Conservation (phyloP, 768 basidiomycete genomes). For the Boletus barrowsii region DNA sequence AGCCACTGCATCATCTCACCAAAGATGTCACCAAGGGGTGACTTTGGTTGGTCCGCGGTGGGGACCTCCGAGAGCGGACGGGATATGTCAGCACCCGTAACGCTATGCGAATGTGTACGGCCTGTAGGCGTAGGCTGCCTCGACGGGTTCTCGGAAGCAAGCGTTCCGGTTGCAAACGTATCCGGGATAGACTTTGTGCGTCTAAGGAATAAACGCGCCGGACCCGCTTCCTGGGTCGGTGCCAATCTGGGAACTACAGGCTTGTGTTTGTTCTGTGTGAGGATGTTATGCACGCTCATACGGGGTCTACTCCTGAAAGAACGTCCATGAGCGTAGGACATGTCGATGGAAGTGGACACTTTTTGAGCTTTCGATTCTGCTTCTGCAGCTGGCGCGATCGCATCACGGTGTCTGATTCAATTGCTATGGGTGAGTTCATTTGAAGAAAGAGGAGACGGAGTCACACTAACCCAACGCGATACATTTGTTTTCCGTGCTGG, state of each 20-base stretch:
- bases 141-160: slow-evolving; percentile 32
- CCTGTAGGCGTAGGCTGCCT: slow-evolving; percentile 38
- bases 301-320: slow-evolving; percentile 53
- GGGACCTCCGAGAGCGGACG: slow-evolving; percentile 33
- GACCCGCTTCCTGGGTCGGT: slow-evolving; percentile 32
- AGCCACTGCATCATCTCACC: slow-evolving; percentile 64
- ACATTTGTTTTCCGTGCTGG: slow-evolving; percentile 76
- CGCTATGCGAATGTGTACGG: slow-evolving; percentile 75
- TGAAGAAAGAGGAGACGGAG: not conserved
- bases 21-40: slow-evolving; percentile 52
- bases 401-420: slow-evolving; percentile 52
- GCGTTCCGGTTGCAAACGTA: slow-evolving; percentile 27
- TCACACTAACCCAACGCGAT: slow-evolving; percentile 66
- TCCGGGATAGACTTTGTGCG: slow-evolving; percentile 79
- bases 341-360: slow-evolving; percentile 30
- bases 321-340: slow-evolving; percentile 36
- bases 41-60: slow-evolving; percentile 26
- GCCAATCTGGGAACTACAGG: slow-evolving; percentile 27
- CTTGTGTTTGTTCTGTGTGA: slow-evolving; percentile 50
- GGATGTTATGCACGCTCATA: slow-evolving; percentile 64
- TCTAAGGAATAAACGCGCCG: slow-evolving; percentile 52
- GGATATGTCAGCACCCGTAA: slow-evolving; percentile 66
- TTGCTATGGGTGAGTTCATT: not conserved
- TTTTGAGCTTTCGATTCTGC: slow-evolving; percentile 41
- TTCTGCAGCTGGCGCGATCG: slow-evolving; percentile 58